Conservation (phyloP, 768 basidiomycete species). For the Cantharellus cinnabarinus region DNA sequence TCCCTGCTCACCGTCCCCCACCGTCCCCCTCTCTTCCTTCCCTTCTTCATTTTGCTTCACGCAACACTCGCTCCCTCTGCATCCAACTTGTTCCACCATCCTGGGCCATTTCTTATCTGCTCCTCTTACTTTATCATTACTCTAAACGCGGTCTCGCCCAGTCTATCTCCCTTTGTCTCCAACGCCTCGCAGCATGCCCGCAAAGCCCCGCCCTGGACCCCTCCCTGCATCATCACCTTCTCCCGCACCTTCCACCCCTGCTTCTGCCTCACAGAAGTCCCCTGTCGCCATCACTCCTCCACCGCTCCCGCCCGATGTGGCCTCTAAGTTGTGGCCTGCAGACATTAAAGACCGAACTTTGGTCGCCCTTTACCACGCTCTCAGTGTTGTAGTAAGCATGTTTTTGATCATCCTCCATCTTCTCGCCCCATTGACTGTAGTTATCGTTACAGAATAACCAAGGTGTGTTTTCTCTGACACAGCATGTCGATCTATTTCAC, state of each 20-base stretch:
- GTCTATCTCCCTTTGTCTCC: background rate
- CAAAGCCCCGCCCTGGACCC: background rate
- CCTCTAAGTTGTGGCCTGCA: background rate
- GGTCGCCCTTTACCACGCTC: background rate
- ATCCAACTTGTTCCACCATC: too few relatives aligned
- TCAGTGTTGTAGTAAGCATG: background rate
- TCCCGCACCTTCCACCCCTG: background rate
- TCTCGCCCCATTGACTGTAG: background rate
- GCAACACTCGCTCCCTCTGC: too few relatives aligned
- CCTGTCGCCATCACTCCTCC: background rate
- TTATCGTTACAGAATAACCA: conserved; percentile 1
- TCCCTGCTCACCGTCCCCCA: too few relatives aligned
- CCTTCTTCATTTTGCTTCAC: too few relatives aligned
- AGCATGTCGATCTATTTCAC: background rate
- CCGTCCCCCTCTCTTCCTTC: too few relatives aligned
- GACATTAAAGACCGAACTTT: background rate
- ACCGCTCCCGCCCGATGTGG: background rate
- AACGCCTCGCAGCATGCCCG: background rate
- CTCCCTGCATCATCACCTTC: background rate
- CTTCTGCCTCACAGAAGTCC: background rate
- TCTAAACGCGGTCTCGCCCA: too few relatives aligned
- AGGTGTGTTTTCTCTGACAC: background rate
- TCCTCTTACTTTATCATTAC: too few relatives aligned
- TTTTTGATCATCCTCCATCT: background rate
- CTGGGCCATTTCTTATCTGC: too few relatives aligned